Percentiles rank a stretch among this genome's conserved stretches.
These are phyloP conservation scores for Cornus suecica DNA, from an alignment of 148 eudicot genomes.

Conservation along the genomic window DNA sequence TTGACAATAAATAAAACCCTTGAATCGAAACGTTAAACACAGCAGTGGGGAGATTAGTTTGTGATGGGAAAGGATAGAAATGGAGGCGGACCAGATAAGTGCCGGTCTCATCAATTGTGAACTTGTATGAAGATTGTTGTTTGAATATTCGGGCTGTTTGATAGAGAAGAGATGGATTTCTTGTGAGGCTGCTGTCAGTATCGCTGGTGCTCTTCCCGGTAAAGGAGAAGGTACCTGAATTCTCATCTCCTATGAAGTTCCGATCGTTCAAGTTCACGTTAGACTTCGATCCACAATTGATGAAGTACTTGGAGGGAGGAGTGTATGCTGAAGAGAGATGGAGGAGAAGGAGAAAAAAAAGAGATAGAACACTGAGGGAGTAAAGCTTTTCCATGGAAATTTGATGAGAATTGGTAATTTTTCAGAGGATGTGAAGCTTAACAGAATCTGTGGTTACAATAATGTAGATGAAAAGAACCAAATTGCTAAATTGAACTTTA, in stretches of 20 bases:
- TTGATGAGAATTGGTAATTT: too few species aligned
- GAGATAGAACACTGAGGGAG: not conserved
- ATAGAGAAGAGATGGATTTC: constrained; percentile 14
- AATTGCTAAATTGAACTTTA: too few species aligned
- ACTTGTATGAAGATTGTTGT: constrained; percentile 20
- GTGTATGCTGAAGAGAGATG: constrained; percentile 4
- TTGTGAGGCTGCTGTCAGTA: constrained; percentile 10
- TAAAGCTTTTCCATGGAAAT: not conserved
- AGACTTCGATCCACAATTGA: constrained; percentile 54
- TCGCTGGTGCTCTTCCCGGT: constrained; percentile 1
- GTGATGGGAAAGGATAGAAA: constrained; percentile 35
- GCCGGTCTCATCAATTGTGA: constrained; percentile 24
- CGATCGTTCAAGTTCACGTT: constrained; percentile 15
- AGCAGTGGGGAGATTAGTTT: constrained; percentile 16
- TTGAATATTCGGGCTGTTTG: constrained; percentile 37
- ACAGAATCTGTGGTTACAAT: too few species aligned
- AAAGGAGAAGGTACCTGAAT: constrained; percentile 1
- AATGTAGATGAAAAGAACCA: too few species aligned
- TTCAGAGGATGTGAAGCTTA: too few species aligned
- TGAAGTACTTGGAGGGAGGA: constrained; percentile 28
- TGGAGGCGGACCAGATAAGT: constrained; percentile 48
- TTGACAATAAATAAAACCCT: constrained; percentile 24
- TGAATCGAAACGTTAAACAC: constrained; percentile 35
- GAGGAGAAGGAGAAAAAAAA: not conserved
- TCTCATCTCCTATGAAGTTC: constrained; percentile 28